Percentiles rank a stretch among this genome's conserved stretches.
phyloP scores from a whole-genome alignment of 1,139 yeast species.

The Blastobotrys petasosporus region DNA sequence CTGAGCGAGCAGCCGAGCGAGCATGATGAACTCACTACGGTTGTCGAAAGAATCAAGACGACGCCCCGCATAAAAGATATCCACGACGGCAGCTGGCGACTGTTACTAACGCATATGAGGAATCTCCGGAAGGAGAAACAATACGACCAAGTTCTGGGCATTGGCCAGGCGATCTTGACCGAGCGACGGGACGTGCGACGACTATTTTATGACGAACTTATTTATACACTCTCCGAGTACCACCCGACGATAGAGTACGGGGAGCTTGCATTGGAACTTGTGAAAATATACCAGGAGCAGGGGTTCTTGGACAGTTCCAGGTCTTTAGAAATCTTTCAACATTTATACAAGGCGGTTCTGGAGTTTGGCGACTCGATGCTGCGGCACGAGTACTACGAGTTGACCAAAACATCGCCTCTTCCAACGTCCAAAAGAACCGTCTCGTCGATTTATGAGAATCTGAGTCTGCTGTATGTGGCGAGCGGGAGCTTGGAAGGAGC shows the following conservation, averaged over 20 bases:
- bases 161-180: slow-evolving; percentile 11
- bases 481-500: slow-evolving; percentile 25
- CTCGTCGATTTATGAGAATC: slow-evolving; percentile 9
- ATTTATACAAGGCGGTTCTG: slow-evolving; percentile 14
- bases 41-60: neutral
- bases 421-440: slow-evolving; percentile 3
- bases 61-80: neutral
- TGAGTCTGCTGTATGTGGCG: slow-evolving; percentile 22
- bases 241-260: slow-evolving; percentile 14
- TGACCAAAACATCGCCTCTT: slow-evolving; percentile 2
- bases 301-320: slow-evolving; percentile 8
- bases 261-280: slow-evolving; percentile 11
- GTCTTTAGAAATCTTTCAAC: slow-evolving; percentile 11
- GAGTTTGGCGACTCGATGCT: slow-evolving; percentile 15
- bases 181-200: slow-evolving; percentile 6
- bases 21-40: neutral
- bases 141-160: slow-evolving; percentile 12
- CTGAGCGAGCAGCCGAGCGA: no score
- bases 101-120: slow-evolving; percentile 4
- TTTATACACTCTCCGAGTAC: slow-evolving; percentile 8
- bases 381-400: slow-evolving; percentile 12
- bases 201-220: slow-evolving; percentile 5
- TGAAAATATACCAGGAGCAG: slow-evolving; percentile 9
- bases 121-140: neutral
- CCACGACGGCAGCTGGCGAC: slow-evolving; percentile 3